Evolutionary conservation across 495 filamentous ascomycete genomes (phyloP), one percentile per base, ranked within the genome.

Genomic region (Paragyromitra xinjiangensis): DNA sequence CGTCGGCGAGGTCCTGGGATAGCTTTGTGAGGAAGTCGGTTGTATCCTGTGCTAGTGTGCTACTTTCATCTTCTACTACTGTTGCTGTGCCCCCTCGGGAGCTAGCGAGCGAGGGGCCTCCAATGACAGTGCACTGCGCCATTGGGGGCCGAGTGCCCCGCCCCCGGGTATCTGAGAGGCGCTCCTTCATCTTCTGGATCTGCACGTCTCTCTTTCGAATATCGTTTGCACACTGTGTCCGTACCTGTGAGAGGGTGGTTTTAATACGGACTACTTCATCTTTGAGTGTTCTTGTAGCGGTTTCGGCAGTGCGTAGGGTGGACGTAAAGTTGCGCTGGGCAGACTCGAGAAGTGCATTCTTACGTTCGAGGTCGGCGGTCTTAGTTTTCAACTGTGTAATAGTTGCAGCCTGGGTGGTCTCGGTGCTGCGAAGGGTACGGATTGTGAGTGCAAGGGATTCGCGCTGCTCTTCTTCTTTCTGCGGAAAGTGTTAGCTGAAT

Each of bases 11-110:
- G 16, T 89, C 90, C 84, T 94, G 93, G 24, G 93, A 93, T 71
- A 98, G 84, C 81, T 94, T 89, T 1, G 95, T 97, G 58, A 99
- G 85, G 83, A 97, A 98, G 61, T 93, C 92, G 22, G 93, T 94
- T 5, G 95, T 97, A 84, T 98, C 96, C 78, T 92, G 88, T 68
- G 90, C 88, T 72, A 98, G 83, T n/a, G 45, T 83, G 22, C 86
- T 84, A 8, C 86, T 78, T 6, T 85, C 83, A 19, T 88, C 87
- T 19, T 87, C 88, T n/a, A 83, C 80, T 12, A 87, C 85, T 48
- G 37, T 3, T 29, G 29, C 1, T 37, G 77, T 34, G n/a, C 73
- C 64, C 9, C 53, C 9, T 14, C 22, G 34, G 12, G 75, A 44
- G 34, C 7, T 5, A 12, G 9, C 42, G 16, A 75, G 64, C 22